phyloP scores from a whole-genome alignment of 306 rosid genomes.

The Psophocarpus tetragonolobus region DNA sequence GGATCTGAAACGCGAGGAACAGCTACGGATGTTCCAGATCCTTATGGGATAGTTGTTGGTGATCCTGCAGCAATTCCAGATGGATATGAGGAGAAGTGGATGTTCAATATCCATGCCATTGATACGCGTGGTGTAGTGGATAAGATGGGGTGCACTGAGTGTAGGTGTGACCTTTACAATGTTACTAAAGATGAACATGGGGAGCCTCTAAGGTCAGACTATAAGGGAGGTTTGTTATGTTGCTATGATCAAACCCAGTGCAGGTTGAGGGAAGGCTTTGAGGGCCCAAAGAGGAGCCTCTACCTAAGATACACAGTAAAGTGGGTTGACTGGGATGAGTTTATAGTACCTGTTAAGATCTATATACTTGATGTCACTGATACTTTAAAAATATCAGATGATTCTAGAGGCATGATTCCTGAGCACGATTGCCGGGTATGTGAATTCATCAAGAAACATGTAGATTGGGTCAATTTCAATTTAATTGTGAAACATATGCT shows the following conservation, averaged over 20 bases:
- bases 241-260: slow-evolving; percentile 65
- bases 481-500: slow-evolving; percentile 24
- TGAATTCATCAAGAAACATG: slow-evolving; percentile 2
- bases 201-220: slow-evolving; percentile 42
- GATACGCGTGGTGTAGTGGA: slow-evolving; percentile 70
- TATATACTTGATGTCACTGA: slow-evolving; percentile 73
- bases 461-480: not conserved
- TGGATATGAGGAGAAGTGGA: slow-evolving; percentile 73
- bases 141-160: slow-evolving; percentile 64
- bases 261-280: slow-evolving; percentile 49
- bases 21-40: slow-evolving; percentile 51
- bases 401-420: not conserved
- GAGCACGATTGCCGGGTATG: slow-evolving; percentile 57
- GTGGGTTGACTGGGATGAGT: slow-evolving; percentile 74
- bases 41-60: slow-evolving; percentile 67
- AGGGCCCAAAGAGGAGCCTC: slow-evolving; percentile 52
- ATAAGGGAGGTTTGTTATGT: slow-evolving; percentile 63
- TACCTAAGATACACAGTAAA: slow-evolving; percentile 66
- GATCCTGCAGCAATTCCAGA: slow-evolving; percentile 54
- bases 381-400: slow-evolving; percentile 24
- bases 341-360: slow-evolving; percentile 62
- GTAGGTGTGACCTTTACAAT: slow-evolving; percentile 69
- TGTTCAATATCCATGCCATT: slow-evolving; percentile 70
- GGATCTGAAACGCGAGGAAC: slow-evolving; percentile 77
- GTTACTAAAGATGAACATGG: slow-evolving; percentile 47